phyloP scores from a whole-genome alignment of 345 rosid species.

The Hypericum androsaemum region DNA sequence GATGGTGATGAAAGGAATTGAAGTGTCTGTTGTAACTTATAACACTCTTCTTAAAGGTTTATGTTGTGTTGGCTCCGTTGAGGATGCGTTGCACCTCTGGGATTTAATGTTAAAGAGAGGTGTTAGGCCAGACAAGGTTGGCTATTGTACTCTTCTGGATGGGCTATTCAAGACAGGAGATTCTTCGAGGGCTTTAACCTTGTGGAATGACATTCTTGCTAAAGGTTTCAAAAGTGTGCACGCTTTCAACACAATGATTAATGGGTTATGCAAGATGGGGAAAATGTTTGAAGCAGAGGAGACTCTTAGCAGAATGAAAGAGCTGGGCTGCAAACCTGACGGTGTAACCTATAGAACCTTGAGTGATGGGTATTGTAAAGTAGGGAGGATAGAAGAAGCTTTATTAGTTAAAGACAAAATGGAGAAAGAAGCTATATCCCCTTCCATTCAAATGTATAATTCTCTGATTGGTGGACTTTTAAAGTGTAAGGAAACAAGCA shows the following conservation, averaged over 20 bases:
- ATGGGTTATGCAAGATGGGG: slow-evolving; percentile 59
- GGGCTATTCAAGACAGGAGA: slow-evolving; percentile 62
- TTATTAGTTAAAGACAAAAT: slow-evolving; percentile 35
- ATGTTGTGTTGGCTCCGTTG: slow-evolving; percentile 37
- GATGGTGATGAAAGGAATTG: slow-evolving; percentile 39
- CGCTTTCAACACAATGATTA: slow-evolving; percentile 65
- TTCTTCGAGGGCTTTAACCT: slow-evolving; percentile 38
- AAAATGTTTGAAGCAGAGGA: slow-evolving; percentile 62
- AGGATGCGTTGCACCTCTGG: slow-evolving; percentile 62
- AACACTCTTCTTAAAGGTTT: slow-evolving; percentile 79
- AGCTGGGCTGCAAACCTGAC: slow-evolving; percentile 52
- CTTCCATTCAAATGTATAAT: slow-evolving; percentile 53
- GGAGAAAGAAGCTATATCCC: slow-evolving; percentile 39
- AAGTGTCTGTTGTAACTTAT: slow-evolving; percentile 46
- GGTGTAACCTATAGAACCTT: slow-evolving; percentile 58
- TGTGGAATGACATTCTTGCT: slow-evolving; percentile 63
- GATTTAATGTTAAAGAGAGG: slow-evolving; percentile 48
- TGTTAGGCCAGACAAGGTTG: slow-evolving; percentile 37
- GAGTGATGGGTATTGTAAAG: slow-evolving; percentile 65
- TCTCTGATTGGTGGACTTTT: slow-evolving; percentile 47
- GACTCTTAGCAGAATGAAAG: slow-evolving; percentile 42
- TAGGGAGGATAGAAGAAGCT: slow-evolving; percentile 60
- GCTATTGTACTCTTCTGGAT: slow-evolving; percentile 63
- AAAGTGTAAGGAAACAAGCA: slow-evolving; percentile 31
- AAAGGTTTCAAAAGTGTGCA: slow-evolving; percentile 46